Percentiles rank a stretch among this genome's conserved stretches.
These are phyloP conservation scores for Prunus mira DNA, from an alignment of 306 rosid species.

Conservation along the genomic window DNA sequence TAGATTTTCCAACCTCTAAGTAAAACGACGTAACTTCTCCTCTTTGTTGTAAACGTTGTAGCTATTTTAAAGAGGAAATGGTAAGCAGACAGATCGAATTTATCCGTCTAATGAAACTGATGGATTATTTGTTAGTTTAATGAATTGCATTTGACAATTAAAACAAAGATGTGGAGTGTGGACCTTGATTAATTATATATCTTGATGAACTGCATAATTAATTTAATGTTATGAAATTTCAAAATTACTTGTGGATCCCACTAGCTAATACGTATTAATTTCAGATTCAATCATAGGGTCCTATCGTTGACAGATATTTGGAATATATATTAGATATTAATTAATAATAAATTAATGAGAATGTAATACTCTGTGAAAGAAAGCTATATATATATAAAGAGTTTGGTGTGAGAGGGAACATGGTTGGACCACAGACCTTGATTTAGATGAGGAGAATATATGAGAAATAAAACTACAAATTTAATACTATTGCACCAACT, in stretches of 20 bases:
- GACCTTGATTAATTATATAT: not conserved
- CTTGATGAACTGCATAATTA: not conserved
- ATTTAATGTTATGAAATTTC: not conserved
- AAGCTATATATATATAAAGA: not conserved
- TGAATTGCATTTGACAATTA: not conserved
- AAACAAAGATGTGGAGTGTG: not conserved
- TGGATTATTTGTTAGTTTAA: not conserved
- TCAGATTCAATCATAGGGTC: constrained; percentile 16
- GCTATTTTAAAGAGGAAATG: too few species aligned
- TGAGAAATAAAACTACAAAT: not conserved
- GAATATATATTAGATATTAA: not conserved
- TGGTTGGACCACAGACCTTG: constrained; percentile 26
- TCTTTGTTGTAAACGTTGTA: too few species aligned
- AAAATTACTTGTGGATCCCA: not conserved
- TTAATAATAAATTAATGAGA: not conserved
- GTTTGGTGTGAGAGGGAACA: not conserved
- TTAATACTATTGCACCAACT: constrained; percentile 11
- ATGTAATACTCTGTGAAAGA: not conserved
- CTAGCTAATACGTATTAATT: not conserved
- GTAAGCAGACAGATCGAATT: too few species aligned
- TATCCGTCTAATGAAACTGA: too few species aligned
- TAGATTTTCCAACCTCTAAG: not conserved
- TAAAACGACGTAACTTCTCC: too few species aligned
- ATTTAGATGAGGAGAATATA: constrained; percentile 15
- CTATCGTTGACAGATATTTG: constrained; percentile 19